Percentiles rank a stretch among this genome's conserved stretches.
phyloP scores from a whole-genome alignment of 495 filamentous ascomycete genomes.

The Trichocladium antarcticum region DNA sequence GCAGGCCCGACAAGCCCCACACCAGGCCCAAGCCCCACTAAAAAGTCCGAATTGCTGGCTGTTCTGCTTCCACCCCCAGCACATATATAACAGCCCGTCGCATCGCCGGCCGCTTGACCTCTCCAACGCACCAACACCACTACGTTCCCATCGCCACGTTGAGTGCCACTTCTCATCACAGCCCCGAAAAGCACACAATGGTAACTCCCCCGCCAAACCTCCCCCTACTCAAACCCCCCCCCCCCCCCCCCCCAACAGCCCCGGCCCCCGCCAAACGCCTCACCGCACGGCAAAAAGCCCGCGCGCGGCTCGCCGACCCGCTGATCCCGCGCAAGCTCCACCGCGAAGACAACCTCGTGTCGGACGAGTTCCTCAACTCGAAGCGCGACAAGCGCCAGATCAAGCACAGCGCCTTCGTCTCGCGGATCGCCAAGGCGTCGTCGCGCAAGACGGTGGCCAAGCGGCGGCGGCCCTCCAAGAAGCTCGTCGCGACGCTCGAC shows the following conservation, averaged over 20 bases:
- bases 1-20: too few species aligned
- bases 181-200: conserved; percentile 1
- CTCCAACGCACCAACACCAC: too few species aligned
- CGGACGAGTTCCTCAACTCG: conserved; percentile 44
- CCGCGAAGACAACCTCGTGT: conserved; percentile 29
- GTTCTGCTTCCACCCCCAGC: not conserved
- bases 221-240: not conserved
- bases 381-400: conserved; percentile 71
- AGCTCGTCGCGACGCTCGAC: conserved; percentile 64
- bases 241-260: conserved; percentile 23
- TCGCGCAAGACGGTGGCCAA: conserved; percentile 23
- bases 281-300: conserved; percentile 24
- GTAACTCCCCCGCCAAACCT: conserved; percentile 1
- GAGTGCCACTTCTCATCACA: too few species aligned
- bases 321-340: conserved; percentile 32
- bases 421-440: conserved; percentile 57
- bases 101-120: too few species aligned
- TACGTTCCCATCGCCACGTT: too few species aligned
- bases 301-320: conserved; percentile 24
- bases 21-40: conserved; percentile 17
- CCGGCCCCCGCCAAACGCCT: conserved; percentile 18
- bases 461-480: conserved; percentile 59
- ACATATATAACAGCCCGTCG: too few species aligned
- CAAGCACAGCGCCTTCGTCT: conserved; percentile 64
- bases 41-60: conserved; percentile 17